A percentile compares a stretch with the other conserved stretches of the same genome.
Evolutionary conservation across 2,329 filamentous ascomycete species (phyloP).

Genomic region (Penicillium nordicum): DNA sequence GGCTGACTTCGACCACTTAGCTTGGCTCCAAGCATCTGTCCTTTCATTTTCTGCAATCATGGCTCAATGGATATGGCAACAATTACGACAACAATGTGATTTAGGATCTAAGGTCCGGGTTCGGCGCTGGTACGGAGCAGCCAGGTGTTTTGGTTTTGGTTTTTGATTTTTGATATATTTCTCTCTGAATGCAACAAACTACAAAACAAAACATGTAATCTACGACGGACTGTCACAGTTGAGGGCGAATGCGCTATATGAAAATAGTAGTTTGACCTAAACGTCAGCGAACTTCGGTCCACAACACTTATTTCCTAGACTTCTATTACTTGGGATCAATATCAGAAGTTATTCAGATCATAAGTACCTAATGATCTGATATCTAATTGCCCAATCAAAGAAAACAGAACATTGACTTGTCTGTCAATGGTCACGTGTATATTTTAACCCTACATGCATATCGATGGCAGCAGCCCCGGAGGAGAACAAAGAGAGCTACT

Average conservation of each 20-base stretch:
- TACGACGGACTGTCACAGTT: neutral
- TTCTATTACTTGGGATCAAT: neutral
- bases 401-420: neutral
- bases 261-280: neutral
- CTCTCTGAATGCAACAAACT: neutral
- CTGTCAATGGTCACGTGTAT: neutral
- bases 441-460: neutral
- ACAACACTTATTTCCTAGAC: neutral
- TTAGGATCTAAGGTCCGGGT: neutral
- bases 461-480: neutral
- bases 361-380: neutral
- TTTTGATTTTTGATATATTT: neutral
- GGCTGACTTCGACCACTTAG: neutral
- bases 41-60: no score
- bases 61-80: neutral
- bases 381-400: neutral
- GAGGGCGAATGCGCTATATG: neutral
- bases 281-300: neutral
- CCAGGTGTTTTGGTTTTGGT: neutral
- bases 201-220: neutral
- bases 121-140: neutral
- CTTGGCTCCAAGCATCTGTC: neutral
- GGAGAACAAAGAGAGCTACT: neutral
- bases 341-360: neutral
- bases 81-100: neutral